Base-by-base conservation (phyloP, 2,329 filamentous ascomycete genomes). In the Trichophyton mentagrophytes region DNA sequence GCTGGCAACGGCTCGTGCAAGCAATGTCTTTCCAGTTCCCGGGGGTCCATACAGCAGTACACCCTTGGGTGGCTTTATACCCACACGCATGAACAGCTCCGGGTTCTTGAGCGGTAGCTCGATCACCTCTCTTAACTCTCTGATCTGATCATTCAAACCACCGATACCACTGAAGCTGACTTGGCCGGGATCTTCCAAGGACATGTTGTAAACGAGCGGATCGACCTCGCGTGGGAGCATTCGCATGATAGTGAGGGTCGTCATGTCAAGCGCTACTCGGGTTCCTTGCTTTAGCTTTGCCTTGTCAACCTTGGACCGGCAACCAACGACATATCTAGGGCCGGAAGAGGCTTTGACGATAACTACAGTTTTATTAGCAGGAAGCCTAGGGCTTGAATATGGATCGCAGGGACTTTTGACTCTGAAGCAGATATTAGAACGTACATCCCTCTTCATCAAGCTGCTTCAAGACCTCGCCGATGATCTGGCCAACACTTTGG, bases 151-250 rank as follows among this genome's bases (percentile, higher is more conserved):
- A 73, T 99, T 99, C 70, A 99, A 77, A 66, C 93, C 93, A 78
- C 93, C 93, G 67, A 99, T 99, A 69, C 95, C 93, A 46, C 87
- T 92, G 76, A 99, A 99, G 79, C 89, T 96, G 75, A 99, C 87
- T 75, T 97, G 92, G 4, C 93, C 93, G 0, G 93, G 93, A 73
- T 99, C 93, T 75, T 99, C 93, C 68, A 99, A 78, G 20, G 93
- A 99, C 93, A 99, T 99, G 81, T 99, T 99, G 83, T 99, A 99
- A 67, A 99, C 93, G 67, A 99, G 82, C 20, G 93, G 93, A 72
- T 99, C 93, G 72, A 99, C 95, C 79, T 99, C 93, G 74, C 93
- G 88, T 63, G 93, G 95, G 55, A 99, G 82, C 93, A 99, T 99
- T 71, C 93, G 89, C 93, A 99, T 99, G 76, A 99, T 99, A 63